These are phyloP conservation scores for Metschnikowia picachoensis DNA, from an alignment of 805 yeast genomes.

Conservation along the genomic window DNA sequence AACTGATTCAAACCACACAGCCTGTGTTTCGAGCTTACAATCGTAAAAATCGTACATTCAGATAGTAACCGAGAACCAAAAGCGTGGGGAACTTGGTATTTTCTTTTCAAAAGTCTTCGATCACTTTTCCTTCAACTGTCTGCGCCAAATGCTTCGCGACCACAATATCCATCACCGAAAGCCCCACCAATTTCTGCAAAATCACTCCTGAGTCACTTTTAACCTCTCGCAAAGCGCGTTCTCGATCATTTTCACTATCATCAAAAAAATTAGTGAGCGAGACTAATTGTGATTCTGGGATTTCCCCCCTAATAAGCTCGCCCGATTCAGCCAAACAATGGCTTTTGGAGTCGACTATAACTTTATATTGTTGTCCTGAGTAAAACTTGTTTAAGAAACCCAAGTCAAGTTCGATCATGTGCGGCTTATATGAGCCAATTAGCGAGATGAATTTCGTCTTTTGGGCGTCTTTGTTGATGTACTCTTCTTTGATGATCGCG, in stretches of 20 bases:
- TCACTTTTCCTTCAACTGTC: slow-evolving; percentile 12
- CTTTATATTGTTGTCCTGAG: slow-evolving; percentile 33
- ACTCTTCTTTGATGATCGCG: slow-evolving; percentile 39
- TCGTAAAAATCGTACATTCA: too few species aligned
- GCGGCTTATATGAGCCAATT: slow-evolving; percentile 66
- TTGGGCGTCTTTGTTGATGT: slow-evolving; percentile 26
- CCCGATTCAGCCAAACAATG: slow-evolving; percentile 63
- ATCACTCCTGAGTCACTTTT: slow-evolving; percentile 26
- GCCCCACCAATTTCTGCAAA: slow-evolving; percentile 55
- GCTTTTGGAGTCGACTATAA: slow-evolving; percentile 57
- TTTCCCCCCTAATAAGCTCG: slow-evolving; percentile 49
- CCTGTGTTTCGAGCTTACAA: too few species aligned
- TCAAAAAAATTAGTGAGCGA: slow-evolving; percentile 41
- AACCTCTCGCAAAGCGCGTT: slow-evolving; percentile 7
- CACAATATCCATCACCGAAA: slow-evolving; percentile 60
- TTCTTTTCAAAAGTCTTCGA: slow-evolving; percentile 5
- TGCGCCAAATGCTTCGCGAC: slow-evolving; percentile 44
- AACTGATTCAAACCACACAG: too few species aligned
- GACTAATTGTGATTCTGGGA: slow-evolving; percentile 36
- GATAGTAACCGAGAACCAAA: too few species aligned
- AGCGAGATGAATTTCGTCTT: slow-evolving; percentile 44
- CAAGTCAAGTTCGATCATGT: slow-evolving; percentile 59
- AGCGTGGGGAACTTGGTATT: neutral
- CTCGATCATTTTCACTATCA: slow-evolving; percentile 8
- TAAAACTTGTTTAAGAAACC: slow-evolving; percentile 32